Evolutionary conservation across 768 basidiomycete genomes (phyloP), one percentile per base, ranked within the genome.

Genomic region (Lepiota brunneoincarnata): DNA sequence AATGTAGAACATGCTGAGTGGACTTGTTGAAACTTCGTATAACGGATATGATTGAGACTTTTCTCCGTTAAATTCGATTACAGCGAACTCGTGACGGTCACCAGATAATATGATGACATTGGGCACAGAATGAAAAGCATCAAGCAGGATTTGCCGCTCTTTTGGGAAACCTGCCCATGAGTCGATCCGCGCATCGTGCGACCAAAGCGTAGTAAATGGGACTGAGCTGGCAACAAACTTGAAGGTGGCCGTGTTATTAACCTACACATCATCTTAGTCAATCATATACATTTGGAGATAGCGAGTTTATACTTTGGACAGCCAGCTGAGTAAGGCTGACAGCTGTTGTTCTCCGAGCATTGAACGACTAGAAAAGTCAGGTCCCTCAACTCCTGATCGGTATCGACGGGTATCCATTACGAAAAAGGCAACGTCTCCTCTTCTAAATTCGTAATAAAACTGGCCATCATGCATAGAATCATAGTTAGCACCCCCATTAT

Each of bases 11-110:
- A 83, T 83, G 70, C 75, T 86, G 63, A 87, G 62, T 4, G 89
- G 89, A 57, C 77, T 79, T 5, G 87, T 89, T 20, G 85, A 87
- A 55, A 89, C 75, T 63, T 91, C 89, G 40, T 73, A 67, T 23
- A 88, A 74, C 6, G 71, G 59, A 57, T 82, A 72, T 4, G 67
- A 58, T 39, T 64, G 48, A 49, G 65, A 51, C 56, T 71, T 63
- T 40, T 66, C 57, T 54, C 74, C 61, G 49, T 72, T 75, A 64
- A 82, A 86, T 67, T 86, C 81, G 59, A 89, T 77, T 4, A 80
- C 81, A 1, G 88, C 88, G 61, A 90, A 91, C 68, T 91, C 89
- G 65, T 91, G 89, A 18, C 89, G 76, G 64, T 90, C 89, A 6
- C 88, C 89, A 2, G 82, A 84, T 41, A 91, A 68, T 47, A 91